Percentiles rank a stretch among this genome's conserved stretches.
Conservation (phyloP, 805 yeast species). For the Torulaspora microellipsoides region DNA sequence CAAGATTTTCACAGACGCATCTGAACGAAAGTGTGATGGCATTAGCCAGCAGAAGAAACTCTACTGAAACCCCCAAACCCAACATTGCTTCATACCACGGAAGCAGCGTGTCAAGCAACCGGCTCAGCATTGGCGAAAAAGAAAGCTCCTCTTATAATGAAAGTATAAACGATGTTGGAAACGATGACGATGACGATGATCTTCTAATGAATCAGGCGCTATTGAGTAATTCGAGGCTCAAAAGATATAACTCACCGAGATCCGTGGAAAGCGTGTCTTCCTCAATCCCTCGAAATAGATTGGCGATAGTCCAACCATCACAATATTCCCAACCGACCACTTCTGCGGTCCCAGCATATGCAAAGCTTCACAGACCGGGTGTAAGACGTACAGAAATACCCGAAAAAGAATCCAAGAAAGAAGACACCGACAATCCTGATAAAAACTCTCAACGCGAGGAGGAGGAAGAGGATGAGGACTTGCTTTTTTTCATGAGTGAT, state of each 20-base stretch:
- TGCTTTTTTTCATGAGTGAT: conserved; percentile 69
- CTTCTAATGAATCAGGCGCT: conserved; percentile 12
- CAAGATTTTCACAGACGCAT: conserved; percentile 28
- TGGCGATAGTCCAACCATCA: conserved; percentile 27
- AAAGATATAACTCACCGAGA: conserved; percentile 23
- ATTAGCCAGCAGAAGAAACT: conserved; percentile 13
- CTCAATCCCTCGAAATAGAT: conserved; percentile 22
- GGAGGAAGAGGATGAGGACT: conserved; percentile 58
- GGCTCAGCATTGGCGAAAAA: conserved; percentile 8
- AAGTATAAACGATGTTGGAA: not conserved
- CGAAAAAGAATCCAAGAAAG: conserved; percentile 3
- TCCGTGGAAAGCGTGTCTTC: conserved; percentile 29
- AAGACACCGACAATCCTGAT: conserved; percentile 11
- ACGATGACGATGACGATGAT: conserved; percentile 23
- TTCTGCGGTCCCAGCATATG: conserved; percentile 32
- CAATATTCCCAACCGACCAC: conserved; percentile 33
- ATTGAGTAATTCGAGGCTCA: conserved; percentile 5
- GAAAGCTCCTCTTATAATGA: conserved; percentile 5
- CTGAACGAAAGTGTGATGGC: conserved; percentile 6
- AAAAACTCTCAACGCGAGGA: conserved; percentile 32
- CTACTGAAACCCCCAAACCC: conserved; percentile 11
- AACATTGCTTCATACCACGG: conserved; percentile 4
- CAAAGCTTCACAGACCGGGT: conserved; percentile 31
- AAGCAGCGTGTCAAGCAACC: conserved; percentile 10
- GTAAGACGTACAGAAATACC: conserved; percentile 13